Base-by-base conservation (phyloP, 768 basidiomycete species). In the Hygrophoropsis aurantiaca region DNA sequence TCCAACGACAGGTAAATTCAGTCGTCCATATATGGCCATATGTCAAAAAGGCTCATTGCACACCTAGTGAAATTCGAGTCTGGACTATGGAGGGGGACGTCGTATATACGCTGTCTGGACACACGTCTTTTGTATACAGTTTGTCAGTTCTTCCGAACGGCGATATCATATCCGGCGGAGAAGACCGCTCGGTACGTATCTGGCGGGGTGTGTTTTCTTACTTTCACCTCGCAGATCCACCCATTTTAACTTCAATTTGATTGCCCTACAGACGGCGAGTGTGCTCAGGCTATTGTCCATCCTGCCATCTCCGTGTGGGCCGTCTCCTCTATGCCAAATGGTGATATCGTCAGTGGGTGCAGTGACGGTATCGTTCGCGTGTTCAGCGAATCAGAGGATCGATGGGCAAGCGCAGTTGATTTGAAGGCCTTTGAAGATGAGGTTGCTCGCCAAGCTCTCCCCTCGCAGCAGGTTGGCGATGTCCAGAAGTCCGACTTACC, bases 281-380 rank as follows among this genome's bases (percentile, higher is more conserved):
- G 90, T 55, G 67, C 79, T 5, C 95, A 99, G 66, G 88, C 87
- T 9, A 82, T 99, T 50, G 80, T 90, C 9, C 93, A 97, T 59
- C 94, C 97, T 6, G 92, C 92, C 7, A 90, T 95, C 46, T 97
- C 95, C n/a, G 90, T 99, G 2, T 99, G 97, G 97, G 72, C 89
- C 3, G 90, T 95, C 13, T 84, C 90, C 1, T 77, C 84, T 5
- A 84, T 93, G 76, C 85, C 90, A 1, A 92, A 93, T 51, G 85
- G 89, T 26, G 95, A 98, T 64, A 89, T 99, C 55, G 87, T 91
- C 38, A 93, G 87, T 42, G 94, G 95, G 5, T 79, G 85, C 42
- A 95, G 94, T 51, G 97, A 99, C 62, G 85, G 87, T 27, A 67
- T 84, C 23, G 81, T 98, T 18, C 82, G 97, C 41, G 77, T 98